A percentile compares a stretch with the other conserved stretches of the same genome.
These are phyloP conservation scores for Aspergillus diversus DNA, from an alignment of 495 filamentous ascomycete genomes.

Conservation along the genomic window DNA sequence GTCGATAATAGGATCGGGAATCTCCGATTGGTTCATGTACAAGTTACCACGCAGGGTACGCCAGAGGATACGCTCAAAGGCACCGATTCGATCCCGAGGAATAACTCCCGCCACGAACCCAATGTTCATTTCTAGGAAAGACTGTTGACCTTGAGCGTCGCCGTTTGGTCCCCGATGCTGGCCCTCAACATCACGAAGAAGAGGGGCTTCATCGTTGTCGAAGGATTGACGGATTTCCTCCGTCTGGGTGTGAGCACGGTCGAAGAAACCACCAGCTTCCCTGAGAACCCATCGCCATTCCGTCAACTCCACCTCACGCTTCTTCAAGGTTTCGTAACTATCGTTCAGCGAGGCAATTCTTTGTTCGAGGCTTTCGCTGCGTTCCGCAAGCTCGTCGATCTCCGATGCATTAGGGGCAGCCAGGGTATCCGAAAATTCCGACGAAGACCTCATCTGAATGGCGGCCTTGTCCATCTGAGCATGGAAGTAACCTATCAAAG, in stretches of 20 bases:
- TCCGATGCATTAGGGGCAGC: conserved; percentile 87
- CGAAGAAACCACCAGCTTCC: conserved; percentile 96
- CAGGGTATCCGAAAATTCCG: conserved; percentile 82
- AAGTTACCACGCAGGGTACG: conserved; percentile 94
- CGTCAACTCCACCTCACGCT: conserved; percentile 91
- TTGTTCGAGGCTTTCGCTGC: conserved; percentile 88
- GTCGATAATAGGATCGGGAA: conserved; percentile 91
- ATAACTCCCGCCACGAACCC: conserved; percentile 99
- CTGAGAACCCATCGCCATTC: conserved; percentile 98
- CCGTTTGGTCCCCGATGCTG: conserved; percentile 65
- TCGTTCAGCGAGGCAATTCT: conserved; percentile 89
- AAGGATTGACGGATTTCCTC: conserved; percentile 93
- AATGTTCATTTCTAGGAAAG: conserved; percentile 95
- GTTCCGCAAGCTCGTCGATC: conserved; percentile 93
- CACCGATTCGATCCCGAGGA: conserved; percentile 84
- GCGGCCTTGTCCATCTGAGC: conserved; percentile 89
- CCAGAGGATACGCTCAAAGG: conserved; percentile 98
- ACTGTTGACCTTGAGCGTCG: conserved; percentile 73
- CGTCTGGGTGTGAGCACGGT: conserved; percentile 91
- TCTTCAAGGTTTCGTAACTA: conserved; percentile 97
- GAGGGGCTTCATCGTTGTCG: conserved; percentile 81
- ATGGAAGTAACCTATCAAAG: conserved; percentile 75
- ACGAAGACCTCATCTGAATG: conserved; percentile 79
- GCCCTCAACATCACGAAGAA: conserved; percentile 87
- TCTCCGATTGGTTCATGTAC: conserved; percentile 99